Base-by-base conservation (phyloP, 2,329 filamentous ascomycete species). In the Phoma sp. region DNA sequence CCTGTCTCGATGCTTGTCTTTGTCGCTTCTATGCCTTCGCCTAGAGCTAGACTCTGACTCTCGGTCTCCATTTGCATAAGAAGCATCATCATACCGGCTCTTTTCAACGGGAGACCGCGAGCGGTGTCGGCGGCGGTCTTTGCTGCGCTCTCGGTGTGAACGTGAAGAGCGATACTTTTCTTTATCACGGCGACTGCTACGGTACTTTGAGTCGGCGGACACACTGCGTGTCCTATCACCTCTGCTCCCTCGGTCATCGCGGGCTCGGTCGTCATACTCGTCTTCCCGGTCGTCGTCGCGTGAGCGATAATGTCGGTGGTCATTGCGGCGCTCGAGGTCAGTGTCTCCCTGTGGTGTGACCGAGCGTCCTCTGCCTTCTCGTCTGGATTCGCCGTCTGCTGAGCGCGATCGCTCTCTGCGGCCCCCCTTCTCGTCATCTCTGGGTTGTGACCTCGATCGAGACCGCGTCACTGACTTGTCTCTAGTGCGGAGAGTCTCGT, bases 201-300 rank as follows among this genome's bases (percentile, higher is more conserved):
- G 84, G 63, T 86, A 84, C 59, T 82, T 84, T 33, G 75, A 75
- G 8, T 85, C 83, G 1, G 83, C 83, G 2, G 89, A 91, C 4
- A 81, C 80, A 4, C 89, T 90, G 52, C 88, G 82, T 0, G 88
- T 86, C 42, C 84, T 81, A 42, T 86, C 82, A 14, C 66, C 70
- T 27, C 68, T 67, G 37, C 63, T 66, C 0, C 87, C 86, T 45
- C 83, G 82, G 42, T 86, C 82, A 10, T 73, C 70, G 18, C 65
- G 66, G 42, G 62, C 41, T 2, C 63, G 59, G n/a, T 66, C 65
- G 29, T 71, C 67, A 10, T 69, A 56, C 18, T 69, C 79, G 75
- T 60, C 77, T 11, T 75, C 74, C 4, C 74, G 72, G 6, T 73
- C 71, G 39, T 72, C 70, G 18, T 69, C 66, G 8, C 76, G 73